Evolutionary conservation across 805 yeast genomes (phyloP), one percentile per base, ranked within the genome.

Genomic region (Saccharomycopsis fodiens): DNA sequence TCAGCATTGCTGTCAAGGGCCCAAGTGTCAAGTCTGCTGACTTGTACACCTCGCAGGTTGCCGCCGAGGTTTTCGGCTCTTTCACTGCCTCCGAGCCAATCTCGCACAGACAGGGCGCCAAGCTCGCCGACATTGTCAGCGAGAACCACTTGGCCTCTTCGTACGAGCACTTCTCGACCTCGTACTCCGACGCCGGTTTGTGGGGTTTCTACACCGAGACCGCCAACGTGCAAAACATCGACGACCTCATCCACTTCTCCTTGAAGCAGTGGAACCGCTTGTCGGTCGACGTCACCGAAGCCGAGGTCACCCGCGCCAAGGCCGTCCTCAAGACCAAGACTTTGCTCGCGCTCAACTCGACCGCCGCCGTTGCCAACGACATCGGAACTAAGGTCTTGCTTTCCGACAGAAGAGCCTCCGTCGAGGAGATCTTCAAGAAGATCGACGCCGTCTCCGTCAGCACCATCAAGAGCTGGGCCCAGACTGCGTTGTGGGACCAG

Each of bases 181-280:
- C 85, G 39, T 83, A 78, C 74, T 73, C 83, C 54, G 86, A 83
- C 65, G 70, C 82, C 48, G 93, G 93, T 62, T 74, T 85, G 64
- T 85, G 89, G 86, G 95, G 95, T 62, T 79, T 81, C 69, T 69
- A 74, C 64, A 72, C 85, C 52, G 78, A 74, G 60, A 72, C 81
- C 54, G 67, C 80, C 48, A 76, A 82, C 66, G 62, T 80, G 54
- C 64, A 54, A 35, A 67, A 69, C 57, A 68, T 85, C 55, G 94
- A 85, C 65, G 95, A 85, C 62, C 74, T 82, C 54, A 72, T 79
- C 52, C 95, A 85, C 67, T 85, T 85, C 69, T 72, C 86, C 48
- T 70, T 84, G 67, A 85, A 82, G 67, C 85, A 84, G 72, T 85
- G 94, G 93, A 84, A 83, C 74, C 79, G 93, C 74, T 74, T 83